A percentile compares a stretch with the other conserved stretches of the same genome.
These are phyloP conservation scores for Hymenoscyphus linearis DNA, from an alignment of 2,329 filamentous ascomycete species.

Conservation along the genomic window DNA sequence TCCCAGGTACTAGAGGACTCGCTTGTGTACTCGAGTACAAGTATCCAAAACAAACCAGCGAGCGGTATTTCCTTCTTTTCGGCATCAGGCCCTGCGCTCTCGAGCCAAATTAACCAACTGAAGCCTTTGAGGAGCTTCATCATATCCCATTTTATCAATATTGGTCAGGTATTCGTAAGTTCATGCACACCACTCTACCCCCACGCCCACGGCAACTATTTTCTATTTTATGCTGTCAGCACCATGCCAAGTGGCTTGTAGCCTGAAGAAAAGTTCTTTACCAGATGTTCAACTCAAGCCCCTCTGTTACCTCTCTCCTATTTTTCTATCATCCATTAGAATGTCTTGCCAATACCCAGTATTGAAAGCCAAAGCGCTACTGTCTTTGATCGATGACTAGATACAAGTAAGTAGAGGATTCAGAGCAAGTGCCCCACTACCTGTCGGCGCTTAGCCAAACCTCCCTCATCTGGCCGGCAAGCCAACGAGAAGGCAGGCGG, in stretches of 20 bases:
- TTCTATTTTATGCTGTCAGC: background rate
- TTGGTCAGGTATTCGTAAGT: background rate
- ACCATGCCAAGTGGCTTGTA: background rate
- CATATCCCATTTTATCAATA: background rate
- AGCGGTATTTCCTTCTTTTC: too few relatives aligned
- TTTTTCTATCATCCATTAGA: background rate
- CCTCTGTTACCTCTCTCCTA: background rate
- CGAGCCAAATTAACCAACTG: background rate
- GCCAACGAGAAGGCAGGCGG: background rate
- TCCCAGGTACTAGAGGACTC: too few relatives aligned
- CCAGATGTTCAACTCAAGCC: background rate
- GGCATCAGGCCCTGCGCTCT: too few relatives aligned
- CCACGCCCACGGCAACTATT: too few relatives aligned
- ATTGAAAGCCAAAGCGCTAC: background rate
- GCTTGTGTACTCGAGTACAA: too few relatives aligned
- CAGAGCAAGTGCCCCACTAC: background rate
- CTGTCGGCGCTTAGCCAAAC: background rate
- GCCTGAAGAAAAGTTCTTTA: background rate
- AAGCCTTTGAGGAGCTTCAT: background rate
- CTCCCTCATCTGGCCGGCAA: background rate
- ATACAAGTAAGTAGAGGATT: background rate
- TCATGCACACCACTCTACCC: background rate
- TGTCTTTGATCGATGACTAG: background rate
- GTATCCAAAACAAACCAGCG: too few relatives aligned
- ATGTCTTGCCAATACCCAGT: background rate